Percentiles rank a stretch among this genome's conserved stretches.
Evolutionary conservation across 2,329 filamentous ascomycete species (phyloP).

Genomic region (Aspergillus aculeatinus): DNA sequence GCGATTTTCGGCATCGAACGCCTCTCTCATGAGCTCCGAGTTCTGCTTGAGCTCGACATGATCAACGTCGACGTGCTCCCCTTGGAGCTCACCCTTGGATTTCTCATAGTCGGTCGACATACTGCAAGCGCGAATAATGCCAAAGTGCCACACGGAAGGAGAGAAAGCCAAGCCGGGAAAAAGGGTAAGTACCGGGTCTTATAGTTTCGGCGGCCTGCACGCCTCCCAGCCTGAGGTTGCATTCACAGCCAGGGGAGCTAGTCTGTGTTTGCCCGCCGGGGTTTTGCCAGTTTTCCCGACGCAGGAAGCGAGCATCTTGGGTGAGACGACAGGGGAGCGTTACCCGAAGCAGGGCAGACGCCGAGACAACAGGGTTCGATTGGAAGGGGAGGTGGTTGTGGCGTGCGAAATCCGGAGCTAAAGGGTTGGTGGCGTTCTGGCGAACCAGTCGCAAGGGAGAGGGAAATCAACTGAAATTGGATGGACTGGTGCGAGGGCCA

Average conservation of each 20-base stretch:
- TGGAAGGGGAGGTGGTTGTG: background rate
- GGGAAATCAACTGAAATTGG: background rate
- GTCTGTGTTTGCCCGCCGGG: background rate
- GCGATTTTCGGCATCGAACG: slow-evolving; percentile 45
- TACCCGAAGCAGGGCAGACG: background rate
- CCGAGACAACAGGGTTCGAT: background rate
- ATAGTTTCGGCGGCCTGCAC: background rate
- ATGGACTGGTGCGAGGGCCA: background rate
- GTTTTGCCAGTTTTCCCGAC: background rate
- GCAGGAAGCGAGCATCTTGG: background rate
- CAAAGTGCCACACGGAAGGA: background rate
- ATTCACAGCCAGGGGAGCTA: background rate
- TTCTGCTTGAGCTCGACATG: slow-evolving; percentile 39
- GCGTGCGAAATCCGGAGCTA: background rate
- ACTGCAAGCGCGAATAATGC: background rate
- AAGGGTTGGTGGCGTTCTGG: background rate
- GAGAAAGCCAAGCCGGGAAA: background rate
- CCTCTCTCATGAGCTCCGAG: slow-evolving; percentile 42
- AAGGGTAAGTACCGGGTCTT: background rate
- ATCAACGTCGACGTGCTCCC: slow-evolving; percentile 24
- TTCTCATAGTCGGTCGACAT: slow-evolving; percentile 5
- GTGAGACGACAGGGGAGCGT: background rate
- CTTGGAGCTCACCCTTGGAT: background rate
- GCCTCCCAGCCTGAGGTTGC: background rate
- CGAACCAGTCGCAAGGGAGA: background rate